These are phyloP conservation scores for Daldinia loculata DNA, from an alignment of 495 filamentous ascomycete species.

Conservation along the genomic window DNA sequence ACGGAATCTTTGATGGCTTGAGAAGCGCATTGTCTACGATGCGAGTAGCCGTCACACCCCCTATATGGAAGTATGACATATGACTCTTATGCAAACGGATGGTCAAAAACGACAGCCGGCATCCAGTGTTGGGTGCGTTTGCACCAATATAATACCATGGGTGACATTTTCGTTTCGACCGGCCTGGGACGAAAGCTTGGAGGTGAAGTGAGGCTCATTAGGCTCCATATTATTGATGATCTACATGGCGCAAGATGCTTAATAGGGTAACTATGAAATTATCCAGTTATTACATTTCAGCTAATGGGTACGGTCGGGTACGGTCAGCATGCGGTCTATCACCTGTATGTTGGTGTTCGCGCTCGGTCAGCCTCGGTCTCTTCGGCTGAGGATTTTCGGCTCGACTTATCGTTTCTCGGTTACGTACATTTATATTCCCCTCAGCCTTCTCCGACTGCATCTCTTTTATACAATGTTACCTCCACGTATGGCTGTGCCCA, in stretches of 20 bases:
- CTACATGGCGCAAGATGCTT: not conserved
- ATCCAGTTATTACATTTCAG: not conserved
- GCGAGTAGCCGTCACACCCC: slow-evolving; percentile 14
- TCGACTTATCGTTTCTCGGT: not conserved
- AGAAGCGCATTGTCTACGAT: not conserved
- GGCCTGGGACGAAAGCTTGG: not conserved
- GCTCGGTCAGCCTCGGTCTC: not conserved
- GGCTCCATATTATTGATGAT: not conserved
- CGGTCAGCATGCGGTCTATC: no score
- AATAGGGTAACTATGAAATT: not conserved
- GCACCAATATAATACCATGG: not conserved
- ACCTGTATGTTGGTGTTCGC: not conserved
- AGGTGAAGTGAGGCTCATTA: not conserved
- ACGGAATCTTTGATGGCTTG: not conserved
- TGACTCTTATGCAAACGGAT: slow-evolving; percentile 16
- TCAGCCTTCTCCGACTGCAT: not conserved
- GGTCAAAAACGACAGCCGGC: not conserved
- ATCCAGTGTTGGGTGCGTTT: not conserved
- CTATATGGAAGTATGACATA: slow-evolving; percentile 4
- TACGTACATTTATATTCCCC: not conserved
- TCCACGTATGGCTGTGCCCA: not conserved
- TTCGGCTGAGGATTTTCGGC: not conserved
- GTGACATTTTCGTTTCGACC: not conserved
- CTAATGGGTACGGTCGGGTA: not conserved
- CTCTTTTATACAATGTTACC: not conserved